These are phyloP conservation scores for Dioszegia aurantiaca DNA, from an alignment of 768 basidiomycete species.

Conservation along the genomic window DNA sequence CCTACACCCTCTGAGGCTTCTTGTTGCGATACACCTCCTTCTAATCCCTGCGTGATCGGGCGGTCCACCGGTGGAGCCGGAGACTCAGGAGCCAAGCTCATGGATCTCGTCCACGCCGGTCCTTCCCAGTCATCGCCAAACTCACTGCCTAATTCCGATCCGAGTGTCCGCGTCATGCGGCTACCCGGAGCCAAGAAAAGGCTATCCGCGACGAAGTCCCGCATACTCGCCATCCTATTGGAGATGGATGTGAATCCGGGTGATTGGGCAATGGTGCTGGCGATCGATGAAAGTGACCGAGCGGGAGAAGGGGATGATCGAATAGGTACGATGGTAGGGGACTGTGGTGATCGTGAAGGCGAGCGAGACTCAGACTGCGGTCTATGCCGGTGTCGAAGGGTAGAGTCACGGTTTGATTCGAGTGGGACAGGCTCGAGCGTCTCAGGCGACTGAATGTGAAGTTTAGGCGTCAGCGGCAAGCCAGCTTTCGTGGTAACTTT, in stretches of 20 bases:
- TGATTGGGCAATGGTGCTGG: neutral
- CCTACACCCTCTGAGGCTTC: neutral
- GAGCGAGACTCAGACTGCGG: neutral
- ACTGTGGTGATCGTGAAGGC: neutral
- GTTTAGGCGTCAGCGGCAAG: slow-evolving; percentile 6
- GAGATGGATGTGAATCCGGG: slow-evolving; percentile 33
- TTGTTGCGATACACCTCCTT: too few species aligned
- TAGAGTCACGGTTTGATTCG: neutral
- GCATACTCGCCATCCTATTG: slow-evolving; percentile 34
- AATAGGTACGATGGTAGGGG: neutral
- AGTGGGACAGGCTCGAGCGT: neutral
- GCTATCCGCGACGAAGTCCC: slow-evolving; percentile 25
- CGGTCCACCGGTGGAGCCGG: too few species aligned
- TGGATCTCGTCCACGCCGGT: neutral
- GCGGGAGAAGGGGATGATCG: slow-evolving; percentile 1
- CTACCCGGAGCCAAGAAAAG: neutral
- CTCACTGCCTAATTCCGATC: slow-evolving; percentile 41
- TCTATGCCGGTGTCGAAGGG: neutral
- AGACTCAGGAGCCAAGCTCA: neutral
- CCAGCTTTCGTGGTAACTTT: neutral
- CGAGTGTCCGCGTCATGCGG: slow-evolving; percentile 21
- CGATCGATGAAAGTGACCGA: neutral
- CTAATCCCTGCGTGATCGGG: too few species aligned
- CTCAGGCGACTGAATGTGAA: slow-evolving; percentile 16
- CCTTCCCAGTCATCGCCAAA: slow-evolving; percentile 31